Percentiles rank a stretch among this genome's conserved stretches.
These are phyloP conservation scores for Lachnellula occidentalis DNA, from an alignment of 2,329 filamentous ascomycete species.

Conservation along the genomic window DNA sequence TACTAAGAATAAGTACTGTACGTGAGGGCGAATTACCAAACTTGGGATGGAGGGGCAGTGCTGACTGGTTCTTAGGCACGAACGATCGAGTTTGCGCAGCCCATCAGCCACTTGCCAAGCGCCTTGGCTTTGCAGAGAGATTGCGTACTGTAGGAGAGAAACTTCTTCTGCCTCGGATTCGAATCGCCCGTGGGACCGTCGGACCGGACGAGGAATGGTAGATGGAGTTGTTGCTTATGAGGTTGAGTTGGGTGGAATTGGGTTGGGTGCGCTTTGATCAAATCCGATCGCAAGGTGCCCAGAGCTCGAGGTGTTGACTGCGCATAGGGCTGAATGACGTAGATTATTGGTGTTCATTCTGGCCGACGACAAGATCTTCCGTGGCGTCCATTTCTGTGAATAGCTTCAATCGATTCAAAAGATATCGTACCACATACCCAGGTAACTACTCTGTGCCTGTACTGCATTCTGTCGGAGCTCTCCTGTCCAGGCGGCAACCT, in stretches of 20 bases:
- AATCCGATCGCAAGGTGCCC: background rate
- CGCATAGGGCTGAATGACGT: constrained; percentile 3
- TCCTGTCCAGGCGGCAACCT: background rate
- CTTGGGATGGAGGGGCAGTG: constrained; percentile 8
- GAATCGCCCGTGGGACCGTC: too few species aligned
- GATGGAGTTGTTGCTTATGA: background rate
- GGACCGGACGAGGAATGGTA: too few species aligned
- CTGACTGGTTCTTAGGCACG: background rate
- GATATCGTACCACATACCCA: too few species aligned
- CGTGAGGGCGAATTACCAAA: constrained; percentile 1
- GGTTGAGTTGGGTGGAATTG: background rate
- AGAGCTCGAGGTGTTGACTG: background rate
- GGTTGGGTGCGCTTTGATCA: background rate
- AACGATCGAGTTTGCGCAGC: background rate
- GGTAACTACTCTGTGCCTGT: background rate
- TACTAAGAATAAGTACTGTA: background rate
- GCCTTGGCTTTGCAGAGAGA: constrained; percentile 4
- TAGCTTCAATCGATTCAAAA: too few species aligned
- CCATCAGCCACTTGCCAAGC: constrained; percentile 4
- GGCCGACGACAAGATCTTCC: background rate
- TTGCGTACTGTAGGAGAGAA: background rate
- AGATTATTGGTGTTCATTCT: background rate
- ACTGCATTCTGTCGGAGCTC: background rate
- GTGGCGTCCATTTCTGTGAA: too few species aligned
- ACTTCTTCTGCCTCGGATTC: too few species aligned